phyloP scores from a whole-genome alignment of 2,329 filamentous ascomycete genomes.

The Immersiporthe knoxdaviesiana region DNA sequence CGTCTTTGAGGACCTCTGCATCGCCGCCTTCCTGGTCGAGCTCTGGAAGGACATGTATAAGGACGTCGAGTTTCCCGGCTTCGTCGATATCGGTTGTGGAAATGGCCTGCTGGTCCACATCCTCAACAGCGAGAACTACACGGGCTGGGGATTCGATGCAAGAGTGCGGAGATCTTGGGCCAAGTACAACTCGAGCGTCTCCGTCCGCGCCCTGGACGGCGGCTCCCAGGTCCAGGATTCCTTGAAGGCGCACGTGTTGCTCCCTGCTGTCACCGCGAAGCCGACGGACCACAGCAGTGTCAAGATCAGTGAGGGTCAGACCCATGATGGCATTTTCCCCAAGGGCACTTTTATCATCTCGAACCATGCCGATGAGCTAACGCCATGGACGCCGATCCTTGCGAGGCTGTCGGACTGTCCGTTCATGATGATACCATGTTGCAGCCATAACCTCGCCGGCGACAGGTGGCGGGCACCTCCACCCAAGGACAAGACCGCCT shows the following conservation, averaged over 20 bases:
- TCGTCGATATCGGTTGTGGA: slow-evolving; percentile 94
- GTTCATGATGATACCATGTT: slow-evolving; percentile 94
- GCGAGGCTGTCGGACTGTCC: slow-evolving; percentile 75
- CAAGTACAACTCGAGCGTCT: slow-evolving; percentile 57
- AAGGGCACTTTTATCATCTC: slow-evolving; percentile 87
- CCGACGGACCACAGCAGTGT: slow-evolving; percentile 28
- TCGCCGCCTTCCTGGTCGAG: slow-evolving; percentile 91
- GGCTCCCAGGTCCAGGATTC: slow-evolving; percentile 22
- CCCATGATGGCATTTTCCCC: slow-evolving; percentile 69
- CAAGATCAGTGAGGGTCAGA: slow-evolving; percentile 33
- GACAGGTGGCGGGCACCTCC: slow-evolving; percentile 69
- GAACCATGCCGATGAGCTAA: slow-evolving; percentile 96
- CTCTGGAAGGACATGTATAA: slow-evolving; percentile 85
- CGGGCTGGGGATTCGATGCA: slow-evolving; percentile 90
- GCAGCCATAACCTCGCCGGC: slow-evolving; percentile 84
- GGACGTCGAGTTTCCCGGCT: slow-evolving; percentile 70
- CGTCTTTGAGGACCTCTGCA: slow-evolving; percentile 91
- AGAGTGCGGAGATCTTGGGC: slow-evolving; percentile 83
- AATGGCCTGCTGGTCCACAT: slow-evolving; percentile 90
- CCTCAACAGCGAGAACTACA: slow-evolving; percentile 77
- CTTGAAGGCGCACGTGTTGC: slow-evolving; percentile 42
- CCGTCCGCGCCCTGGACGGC: slow-evolving; percentile 40
- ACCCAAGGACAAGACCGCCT: slow-evolving; percentile 53
- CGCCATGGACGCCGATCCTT: slow-evolving; percentile 91
- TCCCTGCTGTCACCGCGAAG: slow-evolving; percentile 47